Evolutionary conservation across 495 filamentous ascomycete species (phyloP), one percentile per base, ranked within the genome.

Genomic region (Talaromyces adpressus): DNA sequence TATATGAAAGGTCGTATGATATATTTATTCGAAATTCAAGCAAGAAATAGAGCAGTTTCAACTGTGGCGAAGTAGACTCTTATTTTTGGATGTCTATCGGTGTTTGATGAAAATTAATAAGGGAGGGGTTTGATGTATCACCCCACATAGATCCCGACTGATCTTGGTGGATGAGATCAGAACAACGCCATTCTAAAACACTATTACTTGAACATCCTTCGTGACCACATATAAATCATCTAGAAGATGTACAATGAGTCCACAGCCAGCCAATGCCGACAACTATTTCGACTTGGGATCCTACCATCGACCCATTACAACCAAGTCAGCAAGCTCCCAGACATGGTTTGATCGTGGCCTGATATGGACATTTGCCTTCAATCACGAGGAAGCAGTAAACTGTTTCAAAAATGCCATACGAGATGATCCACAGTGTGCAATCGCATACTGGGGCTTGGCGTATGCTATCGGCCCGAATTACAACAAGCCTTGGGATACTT

Each of bases 401-500:
- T 69, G 67, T 63, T 69, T 69, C 36, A 34, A 16, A 5, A 54
- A n/a, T 7, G 67, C 67, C 14, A 53, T 58, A 8, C 30, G 36
- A 4, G 20, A 62, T 45, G 65, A 67, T 25, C 30, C 57, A 16
- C 25, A 56, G 7, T 67, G 65, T 65, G 79, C 81, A 5, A 84
- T 90, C 72, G 87, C 84, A 20, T 82, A 87, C 61, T 91, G 88
- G 88, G 88, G 88, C 0, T 70, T 88, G 3, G 85, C 88, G 0
- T 89, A 84, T 65, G 69, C 83, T 1, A 67, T 88, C 0, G 88
- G 88, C 0, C 87, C 88, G 2, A 89, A 91, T 63, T 91, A 90
- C 71, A 90, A 91, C 67, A 90, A 90, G 68, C 85, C 87, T 0
- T 91, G 87, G 88, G 75, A 83, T 4, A 70, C 81, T 27, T 90